Conservation (phyloP, 2,329 filamentous ascomycete species). For the Paecilomyces sp. region DNA sequence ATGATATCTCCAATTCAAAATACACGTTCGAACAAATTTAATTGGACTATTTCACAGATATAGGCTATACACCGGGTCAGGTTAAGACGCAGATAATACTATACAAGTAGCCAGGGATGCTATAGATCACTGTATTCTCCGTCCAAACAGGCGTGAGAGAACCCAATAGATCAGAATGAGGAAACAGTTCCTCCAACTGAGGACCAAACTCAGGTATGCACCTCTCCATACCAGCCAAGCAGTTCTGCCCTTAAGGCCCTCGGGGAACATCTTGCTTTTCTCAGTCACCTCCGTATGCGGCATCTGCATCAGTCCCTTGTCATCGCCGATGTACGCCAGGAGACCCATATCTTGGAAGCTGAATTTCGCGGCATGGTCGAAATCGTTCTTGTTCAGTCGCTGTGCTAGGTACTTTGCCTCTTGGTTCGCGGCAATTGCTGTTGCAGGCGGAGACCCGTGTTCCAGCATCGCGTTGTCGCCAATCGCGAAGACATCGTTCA, state of each 20-base stretch:
- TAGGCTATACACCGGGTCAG: too few species aligned
- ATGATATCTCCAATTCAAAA: too few species aligned
- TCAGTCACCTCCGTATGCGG: constrained; percentile 5
- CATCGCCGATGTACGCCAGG: constrained; percentile 48
- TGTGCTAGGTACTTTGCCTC: constrained; percentile 47
- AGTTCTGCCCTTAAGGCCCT: constrained; percentile 17
- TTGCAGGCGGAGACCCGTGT: constrained; percentile 40
- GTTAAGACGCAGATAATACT: too few species aligned
- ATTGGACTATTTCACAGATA: too few species aligned
- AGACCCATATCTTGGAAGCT: constrained; percentile 46
- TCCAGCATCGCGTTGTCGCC: constrained; percentile 29
- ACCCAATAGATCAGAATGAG: constrained; percentile 22
- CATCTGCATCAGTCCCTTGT: constrained; percentile 44
- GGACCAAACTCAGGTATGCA: constrained; percentile 23
- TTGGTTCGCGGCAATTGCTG: constrained; percentile 47
- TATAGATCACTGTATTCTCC: constrained; percentile 19
- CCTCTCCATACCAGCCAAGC: constrained; percentile 24
- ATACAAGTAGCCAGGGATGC: neutral
- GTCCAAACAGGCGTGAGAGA: constrained; percentile 21
- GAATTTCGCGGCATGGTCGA: constrained; percentile 26
- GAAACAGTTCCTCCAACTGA: constrained; percentile 25
- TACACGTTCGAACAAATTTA: too few species aligned
- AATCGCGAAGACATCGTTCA: neutral
- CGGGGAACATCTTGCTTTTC: constrained; percentile 10
- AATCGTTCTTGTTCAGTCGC: constrained; percentile 39